Evolutionary conservation across 2,329 filamentous ascomycete genomes (phyloP).

Genomic region (Verticillium longisporum): DNA sequence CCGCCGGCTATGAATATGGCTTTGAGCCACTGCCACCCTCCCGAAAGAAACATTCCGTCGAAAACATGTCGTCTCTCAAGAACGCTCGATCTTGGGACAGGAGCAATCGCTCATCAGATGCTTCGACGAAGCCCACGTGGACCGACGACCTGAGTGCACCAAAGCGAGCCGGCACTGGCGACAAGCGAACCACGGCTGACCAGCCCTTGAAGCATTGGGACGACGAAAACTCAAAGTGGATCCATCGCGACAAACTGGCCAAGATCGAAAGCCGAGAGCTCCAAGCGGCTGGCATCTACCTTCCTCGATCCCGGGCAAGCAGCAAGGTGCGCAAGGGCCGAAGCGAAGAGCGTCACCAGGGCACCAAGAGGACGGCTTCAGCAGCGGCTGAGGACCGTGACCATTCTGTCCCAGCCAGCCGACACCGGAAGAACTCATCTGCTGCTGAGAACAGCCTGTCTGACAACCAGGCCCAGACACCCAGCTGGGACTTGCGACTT

Average conservation of each 20-base stretch:
- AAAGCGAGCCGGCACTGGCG: conserved; percentile 12
- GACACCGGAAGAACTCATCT: conserved; percentile 38
- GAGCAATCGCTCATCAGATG: conserved; percentile 13
- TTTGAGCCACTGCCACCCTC: conserved; percentile 14
- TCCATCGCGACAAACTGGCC: conserved; percentile 77
- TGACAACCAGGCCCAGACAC: conserved; percentile 28
- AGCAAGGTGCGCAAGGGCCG: conserved; percentile 40
- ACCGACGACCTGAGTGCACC: conserved; percentile 32
- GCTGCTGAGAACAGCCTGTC: conserved; percentile 27
- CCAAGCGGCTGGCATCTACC: conserved; percentile 66
- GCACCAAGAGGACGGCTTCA: conserved; percentile 21
- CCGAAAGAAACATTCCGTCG: conserved; percentile 28
- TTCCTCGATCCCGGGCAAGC: conserved; percentile 47
- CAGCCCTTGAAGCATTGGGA: conserved; percentile 18
- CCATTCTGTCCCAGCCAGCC: conserved; percentile 4
- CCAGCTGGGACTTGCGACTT: conserved; percentile 65
- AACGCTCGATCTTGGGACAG: conserved; percentile 8
- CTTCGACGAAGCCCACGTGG: conserved; percentile 3
- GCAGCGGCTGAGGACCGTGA: conserved; percentile 3
- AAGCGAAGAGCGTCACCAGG: conserved; percentile 25
- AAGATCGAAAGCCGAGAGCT: conserved; percentile 76
- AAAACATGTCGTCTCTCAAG: conserved; percentile 18
- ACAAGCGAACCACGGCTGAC: conserved; percentile 19
- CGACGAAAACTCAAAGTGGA: conserved; percentile 68
- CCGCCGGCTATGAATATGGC: conserved; percentile 11